phyloP scores from a whole-genome alignment of 495 filamentous ascomycete genomes.

The Hyphodiscus hymeniophilus region DNA sequence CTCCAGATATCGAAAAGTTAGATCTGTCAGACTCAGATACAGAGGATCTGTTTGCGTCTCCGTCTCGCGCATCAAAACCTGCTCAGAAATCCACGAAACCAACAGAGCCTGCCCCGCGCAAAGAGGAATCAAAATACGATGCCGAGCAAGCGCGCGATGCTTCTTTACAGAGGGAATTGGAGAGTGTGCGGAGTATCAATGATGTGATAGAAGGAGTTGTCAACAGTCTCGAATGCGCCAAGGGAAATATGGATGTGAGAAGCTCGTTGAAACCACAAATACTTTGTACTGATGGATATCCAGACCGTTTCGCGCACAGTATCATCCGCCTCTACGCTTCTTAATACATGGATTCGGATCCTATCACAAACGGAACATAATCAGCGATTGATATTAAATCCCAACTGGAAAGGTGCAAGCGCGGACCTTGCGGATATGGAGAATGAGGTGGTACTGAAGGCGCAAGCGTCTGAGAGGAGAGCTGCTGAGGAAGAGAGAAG shows the following conservation, averaged over 20 bases:
- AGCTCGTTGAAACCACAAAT: neutral
- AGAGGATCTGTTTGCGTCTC: slow-evolving; percentile 68
- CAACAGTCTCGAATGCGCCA: slow-evolving; percentile 70
- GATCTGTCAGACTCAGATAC: slow-evolving; percentile 55
- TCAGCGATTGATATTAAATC: slow-evolving; percentile 81
- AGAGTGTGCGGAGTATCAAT: slow-evolving; percentile 76
- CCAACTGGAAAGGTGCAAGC: slow-evolving; percentile 79
- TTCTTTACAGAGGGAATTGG: slow-evolving; percentile 67
- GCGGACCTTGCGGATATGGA: slow-evolving; percentile 79
- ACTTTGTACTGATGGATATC: neutral
- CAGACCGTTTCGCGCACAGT: slow-evolving; percentile 84
- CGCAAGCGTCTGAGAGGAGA: slow-evolving; percentile 66
- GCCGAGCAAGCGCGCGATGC: slow-evolving; percentile 65
- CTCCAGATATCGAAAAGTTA: slow-evolving; percentile 17
- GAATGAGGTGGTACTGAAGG: slow-evolving; percentile 59
- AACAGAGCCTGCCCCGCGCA: slow-evolving; percentile 19
- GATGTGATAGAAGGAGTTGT: slow-evolving; percentile 76
- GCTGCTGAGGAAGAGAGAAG: slow-evolving; percentile 67
- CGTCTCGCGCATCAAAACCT: slow-evolving; percentile 34
- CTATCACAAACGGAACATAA: slow-evolving; percentile 96
- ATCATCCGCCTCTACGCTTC: slow-evolving; percentile 78
- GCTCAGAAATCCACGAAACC: neutral
- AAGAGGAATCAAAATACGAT: slow-evolving; percentile 51
- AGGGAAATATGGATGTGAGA: slow-evolving; percentile 82
- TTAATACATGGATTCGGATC: slow-evolving; percentile 93